Conservation (phyloP, 129 eudicot species). For the Tagetes erecta region DNA sequence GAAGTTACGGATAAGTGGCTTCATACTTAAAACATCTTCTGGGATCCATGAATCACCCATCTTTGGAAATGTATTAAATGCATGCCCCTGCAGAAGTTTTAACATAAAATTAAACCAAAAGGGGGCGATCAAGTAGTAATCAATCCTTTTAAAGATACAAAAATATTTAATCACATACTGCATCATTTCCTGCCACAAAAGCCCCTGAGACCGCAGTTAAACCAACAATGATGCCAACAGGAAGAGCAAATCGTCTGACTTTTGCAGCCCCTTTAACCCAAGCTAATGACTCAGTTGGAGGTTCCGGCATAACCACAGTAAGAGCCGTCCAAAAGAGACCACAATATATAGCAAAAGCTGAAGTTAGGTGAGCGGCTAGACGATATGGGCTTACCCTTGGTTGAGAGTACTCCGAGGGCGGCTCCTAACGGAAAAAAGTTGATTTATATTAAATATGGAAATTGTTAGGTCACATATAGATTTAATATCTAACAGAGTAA, state of each 20-base stretch:
- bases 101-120: not conserved
- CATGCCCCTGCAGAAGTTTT: conserved; percentile 65
- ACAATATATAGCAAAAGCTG: conserved; percentile 82
- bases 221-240: conserved; percentile 81
- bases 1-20: conserved; percentile 83
- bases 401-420: conserved; percentile 71
- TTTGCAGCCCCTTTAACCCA: conserved; percentile 93
- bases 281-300: conserved; percentile 79
- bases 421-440: conserved; percentile 54
- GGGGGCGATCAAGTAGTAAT: not conserved
- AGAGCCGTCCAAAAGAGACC: conserved; percentile 97
- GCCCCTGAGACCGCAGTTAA: conserved; percentile 96
- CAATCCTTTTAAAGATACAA: not conserved
- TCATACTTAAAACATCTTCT: conserved; percentile 76
- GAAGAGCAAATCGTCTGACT: conserved; percentile 79
- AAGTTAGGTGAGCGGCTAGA: conserved; percentile 93
- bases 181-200: conserved; percentile 99
- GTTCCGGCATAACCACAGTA: conserved; percentile 97
- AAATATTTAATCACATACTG: conserved; percentile 49
- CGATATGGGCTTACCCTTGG: conserved; percentile 98
- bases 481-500: not conserved
- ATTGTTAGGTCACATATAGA: not conserved
- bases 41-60: conserved; percentile 99
- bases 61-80: conserved; percentile 89
- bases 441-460: not conserved